These are phyloP conservation scores for Phyllostachys edulis DNA, from an alignment of 176 grass and related monocot genomes.

Conservation along the genomic window DNA sequence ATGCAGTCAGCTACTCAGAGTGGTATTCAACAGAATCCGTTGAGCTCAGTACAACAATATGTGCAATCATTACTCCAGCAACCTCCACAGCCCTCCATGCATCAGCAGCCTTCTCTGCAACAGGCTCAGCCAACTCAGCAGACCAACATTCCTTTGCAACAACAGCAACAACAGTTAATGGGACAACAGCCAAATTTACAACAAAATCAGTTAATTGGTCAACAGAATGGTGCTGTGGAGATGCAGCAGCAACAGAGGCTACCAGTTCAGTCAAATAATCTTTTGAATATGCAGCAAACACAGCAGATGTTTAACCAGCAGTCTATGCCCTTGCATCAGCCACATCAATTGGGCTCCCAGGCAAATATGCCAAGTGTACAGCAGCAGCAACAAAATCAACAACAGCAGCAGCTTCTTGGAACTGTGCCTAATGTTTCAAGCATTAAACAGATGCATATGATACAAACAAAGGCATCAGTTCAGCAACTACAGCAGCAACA, in stretches of 20 bases:
- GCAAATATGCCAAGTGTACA: conserved; percentile 58
- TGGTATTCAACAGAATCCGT: conserved; percentile 61
- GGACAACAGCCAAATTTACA: conserved; percentile 56
- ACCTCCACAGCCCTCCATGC: conserved; percentile 63
- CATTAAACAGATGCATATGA: conserved; percentile 56
- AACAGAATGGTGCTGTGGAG: conserved; percentile 62
- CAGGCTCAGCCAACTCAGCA: conserved; percentile 59
- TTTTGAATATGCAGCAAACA: conserved; percentile 73
- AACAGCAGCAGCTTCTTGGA: conserved; percentile 65
- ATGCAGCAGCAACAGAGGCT: conserved; percentile 77
- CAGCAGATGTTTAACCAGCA: conserved; percentile 83
- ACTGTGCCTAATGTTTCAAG: conserved; percentile 52
- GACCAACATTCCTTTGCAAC: conserved; percentile 63
- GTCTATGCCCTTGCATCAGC: conserved; percentile 61
- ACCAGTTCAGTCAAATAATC: conserved; percentile 68
- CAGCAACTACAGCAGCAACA: conserved; percentile 66
- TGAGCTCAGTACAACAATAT: conserved; percentile 76
- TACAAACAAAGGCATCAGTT: conserved; percentile 47
- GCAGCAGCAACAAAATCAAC: conserved; percentile 55
- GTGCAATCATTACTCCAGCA: conserved; percentile 72
- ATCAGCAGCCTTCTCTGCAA: conserved; percentile 68
- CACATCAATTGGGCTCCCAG: conserved; percentile 55
- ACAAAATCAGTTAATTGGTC: conserved; percentile 61
- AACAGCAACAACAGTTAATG: conserved; percentile 51
- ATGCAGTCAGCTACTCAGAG: conserved; percentile 60